Percentiles rank a stretch among this genome's conserved stretches.
Conservation (phyloP, 2,329 filamentous ascomycete species). For the Fusarium tupiense region DNA sequence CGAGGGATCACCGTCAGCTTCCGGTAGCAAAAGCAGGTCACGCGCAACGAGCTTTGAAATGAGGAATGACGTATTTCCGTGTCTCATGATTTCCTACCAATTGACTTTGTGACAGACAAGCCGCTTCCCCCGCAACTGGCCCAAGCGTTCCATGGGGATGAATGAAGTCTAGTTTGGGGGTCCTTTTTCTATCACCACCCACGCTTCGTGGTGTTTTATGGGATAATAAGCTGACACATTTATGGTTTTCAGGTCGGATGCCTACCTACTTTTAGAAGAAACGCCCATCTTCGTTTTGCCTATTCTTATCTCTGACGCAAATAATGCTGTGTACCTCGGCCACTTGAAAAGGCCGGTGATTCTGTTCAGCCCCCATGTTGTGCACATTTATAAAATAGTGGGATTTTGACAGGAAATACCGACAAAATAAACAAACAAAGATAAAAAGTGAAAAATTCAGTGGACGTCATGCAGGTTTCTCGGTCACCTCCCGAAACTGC, state of each 20-base stretch:
- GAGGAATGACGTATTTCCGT: constrained; percentile 24
- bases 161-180: not conserved
- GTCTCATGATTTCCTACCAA: constrained; percentile 16
- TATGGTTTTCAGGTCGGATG: not conserved
- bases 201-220: constrained; percentile 11
- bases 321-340: not conserved
- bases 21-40: not conserved
- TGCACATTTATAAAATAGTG: not conserved
- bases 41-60: constrained; percentile 2
- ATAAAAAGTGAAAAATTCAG: not conserved
- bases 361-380: not conserved
- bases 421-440: constrained; percentile 3
- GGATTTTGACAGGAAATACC: not conserved
- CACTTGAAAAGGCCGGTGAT: not conserved
- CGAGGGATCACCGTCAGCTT: constrained; percentile 21
- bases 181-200: constrained; percentile 12
- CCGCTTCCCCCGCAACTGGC: constrained; percentile 17
- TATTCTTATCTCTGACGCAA: not conserved
- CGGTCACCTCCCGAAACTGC: constrained; percentile 35
- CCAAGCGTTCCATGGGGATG: not conserved
- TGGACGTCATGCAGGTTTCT: constrained; percentile 27
- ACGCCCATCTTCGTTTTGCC: not conserved
- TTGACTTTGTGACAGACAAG: constrained; percentile 14
- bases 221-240: constrained; percentile 10
- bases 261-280: not conserved